phyloP scores from a whole-genome alignment of 2,329 filamentous ascomycete genomes.

The Penicillium sumatraense region DNA sequence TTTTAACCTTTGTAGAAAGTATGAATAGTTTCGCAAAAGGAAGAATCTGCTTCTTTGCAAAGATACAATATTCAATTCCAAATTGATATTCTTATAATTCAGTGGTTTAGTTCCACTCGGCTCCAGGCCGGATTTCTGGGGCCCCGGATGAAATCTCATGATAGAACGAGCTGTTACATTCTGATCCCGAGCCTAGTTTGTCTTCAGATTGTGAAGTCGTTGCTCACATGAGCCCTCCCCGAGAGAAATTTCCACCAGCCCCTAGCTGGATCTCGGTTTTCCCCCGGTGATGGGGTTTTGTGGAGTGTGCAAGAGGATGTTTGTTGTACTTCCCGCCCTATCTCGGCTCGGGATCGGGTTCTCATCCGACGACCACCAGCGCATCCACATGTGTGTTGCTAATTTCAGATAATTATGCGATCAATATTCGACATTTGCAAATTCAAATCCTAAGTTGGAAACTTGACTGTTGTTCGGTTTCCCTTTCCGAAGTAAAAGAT shows the following conservation, averaged over 20 bases:
- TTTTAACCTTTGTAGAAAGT: neutral
- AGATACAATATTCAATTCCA: neutral
- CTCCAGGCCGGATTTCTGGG: constrained; percentile 14
- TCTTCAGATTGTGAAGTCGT: neutral
- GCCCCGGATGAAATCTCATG: constrained; percentile 18
- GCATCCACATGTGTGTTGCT: neutral
- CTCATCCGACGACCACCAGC: neutral
- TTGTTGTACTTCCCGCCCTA: neutral
- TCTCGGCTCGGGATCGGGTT: neutral
- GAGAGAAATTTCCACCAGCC: no score
- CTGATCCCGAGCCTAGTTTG: neutral
- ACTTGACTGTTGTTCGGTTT: no score
- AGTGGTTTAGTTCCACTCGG: neutral
- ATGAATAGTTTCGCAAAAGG: neutral
- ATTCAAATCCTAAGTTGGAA: no score
- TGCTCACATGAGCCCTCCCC: neutral
- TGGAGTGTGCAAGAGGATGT: neutral
- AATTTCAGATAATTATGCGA: no score
- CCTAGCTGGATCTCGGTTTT: neutral
- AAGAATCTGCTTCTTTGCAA: neutral
- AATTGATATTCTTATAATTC: neutral
- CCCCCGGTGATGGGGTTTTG: neutral
- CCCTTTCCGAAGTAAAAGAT: no score
- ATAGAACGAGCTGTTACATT: neutral
- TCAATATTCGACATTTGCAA: no score